Conservation (phyloP, 2,329 filamentous ascomycete species). For the Verticillium nubilum region DNA sequence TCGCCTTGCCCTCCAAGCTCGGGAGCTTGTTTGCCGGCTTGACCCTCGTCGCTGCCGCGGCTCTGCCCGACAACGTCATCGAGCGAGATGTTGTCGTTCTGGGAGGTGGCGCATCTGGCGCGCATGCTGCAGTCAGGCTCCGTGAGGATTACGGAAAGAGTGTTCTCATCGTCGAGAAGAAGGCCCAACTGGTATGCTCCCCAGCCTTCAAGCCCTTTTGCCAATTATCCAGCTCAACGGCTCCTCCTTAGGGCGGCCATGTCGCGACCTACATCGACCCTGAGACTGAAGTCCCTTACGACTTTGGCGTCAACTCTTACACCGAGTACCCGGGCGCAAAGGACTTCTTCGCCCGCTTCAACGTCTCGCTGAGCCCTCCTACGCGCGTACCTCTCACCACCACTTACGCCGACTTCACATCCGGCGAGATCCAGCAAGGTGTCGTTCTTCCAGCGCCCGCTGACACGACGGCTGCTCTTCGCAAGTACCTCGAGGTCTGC, state of each 20-base stretch:
- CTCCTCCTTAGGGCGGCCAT: slow-evolving; percentile 37
- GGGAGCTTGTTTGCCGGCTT: background rate
- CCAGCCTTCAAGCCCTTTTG: background rate
- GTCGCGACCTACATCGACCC: slow-evolving; percentile 40
- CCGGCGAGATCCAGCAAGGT: slow-evolving; percentile 17
- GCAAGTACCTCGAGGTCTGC: slow-evolving; percentile 20
- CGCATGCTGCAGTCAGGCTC: slow-evolving; percentile 28
- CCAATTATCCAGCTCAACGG: slow-evolving; percentile 6
- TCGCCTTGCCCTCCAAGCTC: background rate
- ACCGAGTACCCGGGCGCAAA: slow-evolving; percentile 30
- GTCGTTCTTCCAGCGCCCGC: slow-evolving; percentile 14
- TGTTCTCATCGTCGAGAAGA: slow-evolving; percentile 29
- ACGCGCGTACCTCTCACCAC: slow-evolving; percentile 19
- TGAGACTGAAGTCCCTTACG: slow-evolving; percentile 23
- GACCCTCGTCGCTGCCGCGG: background rate
- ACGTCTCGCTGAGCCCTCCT: slow-evolving; percentile 22
- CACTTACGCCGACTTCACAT: slow-evolving; percentile 27
- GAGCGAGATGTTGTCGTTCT: slow-evolving; percentile 27
- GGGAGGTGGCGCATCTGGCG: slow-evolving; percentile 30
- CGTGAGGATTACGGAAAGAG: slow-evolving; percentile 27
- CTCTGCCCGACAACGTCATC: slow-evolving; percentile 5
- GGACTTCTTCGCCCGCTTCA: slow-evolving; percentile 39
- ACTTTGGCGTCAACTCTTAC: slow-evolving; percentile 31
- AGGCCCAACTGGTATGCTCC: slow-evolving; percentile 20
- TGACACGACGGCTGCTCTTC: slow-evolving; percentile 17